A percentile compares a stretch with the other conserved stretches of the same genome.
These are phyloP conservation scores for Zoysia matrella DNA, from an alignment of 202 grass and related monocot species.

Conservation along the genomic window DNA sequence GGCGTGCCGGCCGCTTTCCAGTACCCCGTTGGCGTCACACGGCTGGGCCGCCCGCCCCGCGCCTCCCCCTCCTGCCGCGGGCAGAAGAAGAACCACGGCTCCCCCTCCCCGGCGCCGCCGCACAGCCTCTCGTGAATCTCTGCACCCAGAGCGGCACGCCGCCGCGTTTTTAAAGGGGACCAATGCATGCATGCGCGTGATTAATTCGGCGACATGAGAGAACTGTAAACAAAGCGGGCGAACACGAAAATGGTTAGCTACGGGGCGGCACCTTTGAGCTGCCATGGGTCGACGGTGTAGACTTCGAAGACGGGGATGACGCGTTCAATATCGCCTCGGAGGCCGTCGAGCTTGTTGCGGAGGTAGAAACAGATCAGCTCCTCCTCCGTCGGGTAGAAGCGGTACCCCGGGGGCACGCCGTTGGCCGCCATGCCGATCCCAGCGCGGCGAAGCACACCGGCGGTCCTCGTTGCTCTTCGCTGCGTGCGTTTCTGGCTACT, in stretches of 20 bases:
- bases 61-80: conserved; percentile 77
- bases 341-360: conserved; percentile 75
- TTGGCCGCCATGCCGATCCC: conserved; percentile 44
- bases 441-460: too few species aligned
- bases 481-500: background rate
- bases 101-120: conserved; percentile 38
- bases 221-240: too few species aligned
- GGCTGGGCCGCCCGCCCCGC: conserved; percentile 72
- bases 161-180: background rate
- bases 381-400: conserved; percentile 93
- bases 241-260: too few species aligned
- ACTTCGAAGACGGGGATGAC: conserved; percentile 78
- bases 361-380: conserved; percentile 94
- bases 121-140: conserved; percentile 46
- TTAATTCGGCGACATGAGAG: too few species aligned
- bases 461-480: background rate
- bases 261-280: conserved; percentile 55
- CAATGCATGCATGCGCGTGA: background rate
- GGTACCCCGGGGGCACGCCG: conserved; percentile 60
- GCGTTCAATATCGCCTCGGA: conserved; percentile 65
- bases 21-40: conserved; percentile 81
- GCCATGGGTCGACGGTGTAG: conserved; percentile 68
- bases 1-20: conserved; percentile 95
- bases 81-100: conserved; percentile 94
- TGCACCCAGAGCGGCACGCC: conserved; percentile 9